Conservation (phyloP, 257 asterid genomes). For the Solanum peruvianum region DNA sequence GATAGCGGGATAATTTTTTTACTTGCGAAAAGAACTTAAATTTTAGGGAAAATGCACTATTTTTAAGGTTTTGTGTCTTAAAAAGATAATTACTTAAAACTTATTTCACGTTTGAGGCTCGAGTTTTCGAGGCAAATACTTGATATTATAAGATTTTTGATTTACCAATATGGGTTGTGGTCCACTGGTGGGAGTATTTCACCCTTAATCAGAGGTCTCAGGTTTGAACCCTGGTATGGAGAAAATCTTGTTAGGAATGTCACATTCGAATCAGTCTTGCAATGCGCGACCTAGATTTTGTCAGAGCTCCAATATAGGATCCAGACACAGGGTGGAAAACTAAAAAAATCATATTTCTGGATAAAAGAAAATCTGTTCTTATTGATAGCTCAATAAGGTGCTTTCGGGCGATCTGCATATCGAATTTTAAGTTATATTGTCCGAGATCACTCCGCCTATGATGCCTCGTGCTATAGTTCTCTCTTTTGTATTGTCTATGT, state of each 20-base stretch:
- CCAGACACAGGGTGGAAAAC: too few species aligned
- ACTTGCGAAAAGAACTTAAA: neutral
- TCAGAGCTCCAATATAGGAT: too few species aligned
- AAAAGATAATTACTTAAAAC: neutral
- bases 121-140: neutral
- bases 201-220: too few species aligned
- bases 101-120: neutral
- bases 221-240: too few species aligned
- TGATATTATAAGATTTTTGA: neutral
- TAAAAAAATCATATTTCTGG: neutral
- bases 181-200: too few species aligned
- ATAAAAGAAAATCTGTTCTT: too few species aligned
- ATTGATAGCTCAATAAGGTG: neutral
- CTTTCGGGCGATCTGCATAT: fast-evolving
- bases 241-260: too few species aligned
- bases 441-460: too few species aligned
- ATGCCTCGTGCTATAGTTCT: neutral
- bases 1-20: neutral
- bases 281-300: too few species aligned
- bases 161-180: too few species aligned
- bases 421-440: neutral
- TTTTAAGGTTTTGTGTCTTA: neutral
- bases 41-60: neutral
- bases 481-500: neutral
- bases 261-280: too few species aligned